phyloP scores from a whole-genome alignment of 768 basidiomycete genomes.

The Russula compacta region DNA sequence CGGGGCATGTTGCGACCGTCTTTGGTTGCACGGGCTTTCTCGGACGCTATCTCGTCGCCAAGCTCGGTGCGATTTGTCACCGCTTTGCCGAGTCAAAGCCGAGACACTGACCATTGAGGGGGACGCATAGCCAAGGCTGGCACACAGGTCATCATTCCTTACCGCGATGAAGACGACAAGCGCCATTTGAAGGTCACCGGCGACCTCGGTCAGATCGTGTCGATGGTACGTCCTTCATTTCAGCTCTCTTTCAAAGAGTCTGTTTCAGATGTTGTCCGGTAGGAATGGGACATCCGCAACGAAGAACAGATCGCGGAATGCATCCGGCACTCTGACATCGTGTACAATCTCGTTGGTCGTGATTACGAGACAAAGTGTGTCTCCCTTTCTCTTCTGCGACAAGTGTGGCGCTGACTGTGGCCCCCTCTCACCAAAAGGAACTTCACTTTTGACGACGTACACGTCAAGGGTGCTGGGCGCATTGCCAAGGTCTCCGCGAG shows the following conservation, averaged over 20 bases:
- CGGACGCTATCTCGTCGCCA: slow-evolving; percentile 87
- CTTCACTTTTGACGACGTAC: slow-evolving; percentile 73
- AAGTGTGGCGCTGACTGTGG: not conserved
- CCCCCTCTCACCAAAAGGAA: slow-evolving; percentile 47
- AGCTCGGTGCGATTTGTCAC: slow-evolving; percentile 58
- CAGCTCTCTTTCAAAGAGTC: not conserved
- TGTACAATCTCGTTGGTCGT: slow-evolving; percentile 91
- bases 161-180: slow-evolving; percentile 90
- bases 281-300: slow-evolving; percentile 96
- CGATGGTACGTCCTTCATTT: slow-evolving; percentile 53
- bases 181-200: slow-evolving; percentile 88
- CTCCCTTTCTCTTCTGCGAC: not conserved
- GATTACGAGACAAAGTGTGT: slow-evolving; percentile 92
- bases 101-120: not conserved
- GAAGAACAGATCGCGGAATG: slow-evolving; percentile 90
- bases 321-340: slow-evolving; percentile 87
- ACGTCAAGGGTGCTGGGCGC: slow-evolving; percentile 71
- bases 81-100: not conserved
- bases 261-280: not conserved
- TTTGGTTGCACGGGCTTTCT: slow-evolving; percentile 96
- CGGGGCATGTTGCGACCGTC: slow-evolving; percentile 90
- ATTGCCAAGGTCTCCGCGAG: slow-evolving; percentile 80
- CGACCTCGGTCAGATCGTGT: slow-evolving; percentile 92
- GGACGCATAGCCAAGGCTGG: slow-evolving; percentile 64
- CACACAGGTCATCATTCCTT: slow-evolving; percentile 89